Percentiles rank a stretch among this genome's conserved stretches.
phyloP scores from a whole-genome alignment of 495 filamentous ascomycete species.

The Penicillium mononematosum region DNA sequence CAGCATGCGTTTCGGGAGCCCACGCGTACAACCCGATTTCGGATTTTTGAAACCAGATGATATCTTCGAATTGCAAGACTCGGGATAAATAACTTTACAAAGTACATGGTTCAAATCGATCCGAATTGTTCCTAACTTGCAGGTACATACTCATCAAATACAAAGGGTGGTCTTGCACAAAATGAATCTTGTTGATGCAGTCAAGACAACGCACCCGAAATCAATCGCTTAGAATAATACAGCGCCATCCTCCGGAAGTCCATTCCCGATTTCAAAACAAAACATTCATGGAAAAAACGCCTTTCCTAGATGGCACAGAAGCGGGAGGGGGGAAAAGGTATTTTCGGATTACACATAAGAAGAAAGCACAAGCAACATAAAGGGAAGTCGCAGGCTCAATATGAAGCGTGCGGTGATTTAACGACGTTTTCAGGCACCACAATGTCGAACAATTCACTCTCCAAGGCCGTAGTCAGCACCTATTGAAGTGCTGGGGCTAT shows the following conservation, averaged over 20 bases:
- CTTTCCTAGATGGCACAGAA: slow-evolving; percentile 15
- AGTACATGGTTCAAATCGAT: slow-evolving; percentile 2
- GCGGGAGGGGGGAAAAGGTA: slow-evolving; percentile 1
- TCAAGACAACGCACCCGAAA: slow-evolving; percentile 12
- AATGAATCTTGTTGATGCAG: background rate
- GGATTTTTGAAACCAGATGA: background rate
- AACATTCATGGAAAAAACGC: slow-evolving; percentile 17
- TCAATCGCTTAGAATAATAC: slow-evolving; percentile 20
- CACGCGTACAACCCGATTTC: too few relatives aligned
- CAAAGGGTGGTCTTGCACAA: slow-evolving; percentile 5
- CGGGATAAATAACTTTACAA: background rate
- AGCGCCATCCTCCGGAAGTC: slow-evolving; percentile 14
- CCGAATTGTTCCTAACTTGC: slow-evolving; percentile 12
- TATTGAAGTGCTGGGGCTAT: slow-evolving; percentile 29
- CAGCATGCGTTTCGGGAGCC: too few relatives aligned
- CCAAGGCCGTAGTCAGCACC: slow-evolving; percentile 36
- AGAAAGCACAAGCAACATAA: slow-evolving; percentile 8
- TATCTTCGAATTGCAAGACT: background rate
- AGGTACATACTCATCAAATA: slow-evolving; percentile 21
- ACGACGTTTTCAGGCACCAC: background rate
- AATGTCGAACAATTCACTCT: slow-evolving; percentile 26
- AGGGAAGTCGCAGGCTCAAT: slow-evolving; percentile 16
- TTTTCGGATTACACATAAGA: slow-evolving; percentile 23
- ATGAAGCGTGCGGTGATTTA: slow-evolving; percentile 3
- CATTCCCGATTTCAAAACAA: slow-evolving; percentile 13